A percentile compares a stretch with the other conserved stretches of the same genome.
Conservation (phyloP, 768 basidiomycete species). For the Boletus sensibilis region DNA sequence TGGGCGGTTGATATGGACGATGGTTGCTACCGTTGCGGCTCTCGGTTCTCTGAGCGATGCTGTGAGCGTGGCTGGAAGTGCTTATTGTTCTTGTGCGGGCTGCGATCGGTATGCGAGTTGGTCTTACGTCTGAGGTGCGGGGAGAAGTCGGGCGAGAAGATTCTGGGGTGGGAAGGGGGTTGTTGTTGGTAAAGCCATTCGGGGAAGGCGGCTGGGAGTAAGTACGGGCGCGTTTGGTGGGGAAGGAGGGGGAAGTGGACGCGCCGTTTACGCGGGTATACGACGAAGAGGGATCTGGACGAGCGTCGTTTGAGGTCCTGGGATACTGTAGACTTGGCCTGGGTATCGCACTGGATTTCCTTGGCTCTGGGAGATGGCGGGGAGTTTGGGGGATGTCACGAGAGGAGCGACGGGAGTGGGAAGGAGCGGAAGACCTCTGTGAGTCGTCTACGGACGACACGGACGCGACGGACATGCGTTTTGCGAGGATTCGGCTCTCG, state of each 20-base stretch:
- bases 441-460: slow-evolving; percentile 53
- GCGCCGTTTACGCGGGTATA: slow-evolving; percentile 28
- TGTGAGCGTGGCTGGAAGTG: slow-evolving; percentile 39
- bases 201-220: slow-evolving; percentile 52
- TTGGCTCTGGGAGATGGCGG: slow-evolving; percentile 33
- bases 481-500: slow-evolving; percentile 76
- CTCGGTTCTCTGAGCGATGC: slow-evolving; percentile 36
- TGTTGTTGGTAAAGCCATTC: slow-evolving; percentile 30
- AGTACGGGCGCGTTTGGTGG: slow-evolving; percentile 57
- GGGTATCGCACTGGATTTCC: slow-evolving; percentile 45
- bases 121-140: slow-evolving; percentile 40
- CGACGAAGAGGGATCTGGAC: slow-evolving; percentile 26
- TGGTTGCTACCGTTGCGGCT: slow-evolving; percentile 33
- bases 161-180: slow-evolving; percentile 35
- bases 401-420: slow-evolving; percentile 19
- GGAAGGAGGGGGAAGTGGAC: slow-evolving; percentile 31
- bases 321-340: slow-evolving; percentile 43
- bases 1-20: slow-evolving; percentile 24
- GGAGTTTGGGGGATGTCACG: slow-evolving; percentile 19
- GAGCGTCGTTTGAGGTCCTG: slow-evolving; percentile 28
- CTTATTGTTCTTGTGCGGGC: slow-evolving; percentile 43
- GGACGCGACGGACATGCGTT: slow-evolving; percentile 74
- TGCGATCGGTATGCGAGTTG: slow-evolving; percentile 49
- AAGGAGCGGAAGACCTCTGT: slow-evolving; percentile 21
- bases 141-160: slow-evolving; percentile 45